Percentiles rank a stretch among this genome's conserved stretches.
These are phyloP conservation scores for Leccinum boreale DNA, from an alignment of 768 basidiomycete species.

Conservation along the genomic window DNA sequence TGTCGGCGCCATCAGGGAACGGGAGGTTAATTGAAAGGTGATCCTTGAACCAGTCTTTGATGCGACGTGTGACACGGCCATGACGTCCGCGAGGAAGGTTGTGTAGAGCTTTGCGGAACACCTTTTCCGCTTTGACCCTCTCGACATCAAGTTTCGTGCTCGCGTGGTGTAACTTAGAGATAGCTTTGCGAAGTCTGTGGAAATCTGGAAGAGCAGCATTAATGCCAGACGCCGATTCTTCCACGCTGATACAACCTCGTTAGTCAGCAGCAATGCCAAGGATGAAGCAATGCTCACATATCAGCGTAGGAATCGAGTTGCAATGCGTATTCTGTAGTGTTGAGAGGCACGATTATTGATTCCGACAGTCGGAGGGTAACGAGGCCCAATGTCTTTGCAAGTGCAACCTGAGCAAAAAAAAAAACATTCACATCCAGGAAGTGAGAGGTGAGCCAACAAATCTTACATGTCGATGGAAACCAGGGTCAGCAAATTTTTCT, in stretches of 20 bases:
- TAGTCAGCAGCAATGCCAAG: slow-evolving; percentile 21
- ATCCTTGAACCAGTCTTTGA: slow-evolving; percentile 29
- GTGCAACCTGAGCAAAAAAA: slow-evolving; percentile 44
- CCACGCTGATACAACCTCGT: slow-evolving; percentile 43
- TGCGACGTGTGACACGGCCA: background rate
- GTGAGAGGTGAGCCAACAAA: background rate
- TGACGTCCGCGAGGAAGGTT: slow-evolving; percentile 9
- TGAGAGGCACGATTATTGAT: slow-evolving; percentile 62
- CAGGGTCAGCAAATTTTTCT: slow-evolving; percentile 70
- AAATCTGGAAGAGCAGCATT: slow-evolving; percentile 31
- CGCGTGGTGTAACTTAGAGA: slow-evolving; percentile 45
- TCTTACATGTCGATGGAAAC: slow-evolving; percentile 67
- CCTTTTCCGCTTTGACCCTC: slow-evolving; percentile 51
- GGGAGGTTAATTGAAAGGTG: slow-evolving; percentile 3
- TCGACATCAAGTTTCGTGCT: slow-evolving; percentile 58
- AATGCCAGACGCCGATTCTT: slow-evolving; percentile 35
- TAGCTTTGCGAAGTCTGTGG: slow-evolving; percentile 42
- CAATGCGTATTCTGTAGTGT: slow-evolving; percentile 70
- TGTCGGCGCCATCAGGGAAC: background rate
- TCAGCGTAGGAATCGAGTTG: slow-evolving; percentile 60
- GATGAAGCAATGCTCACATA: slow-evolving; percentile 41
- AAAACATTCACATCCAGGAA: background rate
- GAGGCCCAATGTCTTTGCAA: slow-evolving; percentile 64
- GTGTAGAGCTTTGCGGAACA: slow-evolving; percentile 46
- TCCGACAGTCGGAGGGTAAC: slow-evolving; percentile 56